Evolutionary conservation across 2,329 filamentous ascomycete species (phyloP).

Genomic region (Exophiala calicioides): DNA sequence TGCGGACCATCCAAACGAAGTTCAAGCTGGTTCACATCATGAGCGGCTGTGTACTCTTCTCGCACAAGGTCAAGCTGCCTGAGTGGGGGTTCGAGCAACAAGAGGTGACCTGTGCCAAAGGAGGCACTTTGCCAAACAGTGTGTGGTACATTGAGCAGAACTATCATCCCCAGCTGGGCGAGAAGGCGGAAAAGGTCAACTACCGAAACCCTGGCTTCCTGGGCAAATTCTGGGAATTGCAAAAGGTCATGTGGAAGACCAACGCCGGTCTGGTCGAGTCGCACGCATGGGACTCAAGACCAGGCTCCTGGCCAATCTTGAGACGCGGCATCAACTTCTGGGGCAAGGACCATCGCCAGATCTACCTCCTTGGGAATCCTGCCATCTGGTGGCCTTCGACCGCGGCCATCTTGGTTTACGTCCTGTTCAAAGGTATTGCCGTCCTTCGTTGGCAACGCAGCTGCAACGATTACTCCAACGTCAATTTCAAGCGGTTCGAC

Average conservation of each 20-base stretch:
- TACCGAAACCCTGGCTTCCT: constrained; percentile 94
- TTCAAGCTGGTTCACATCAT: constrained; percentile 94
- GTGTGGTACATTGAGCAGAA: constrained; percentile 97
- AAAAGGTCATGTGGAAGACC: constrained; percentile 98
- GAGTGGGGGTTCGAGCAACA: constrained; percentile 98
- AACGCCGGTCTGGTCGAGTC: constrained; percentile 96
- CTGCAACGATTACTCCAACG: constrained; percentile 78
- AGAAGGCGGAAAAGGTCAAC: constrained; percentile 87
- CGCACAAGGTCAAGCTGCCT: constrained; percentile 97
- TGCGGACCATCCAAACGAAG: constrained; percentile 94
- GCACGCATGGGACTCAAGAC: constrained; percentile 96
- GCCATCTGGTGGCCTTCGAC: constrained; percentile 93
- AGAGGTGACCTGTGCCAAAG: constrained; percentile 94
- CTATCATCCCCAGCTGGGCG: constrained; percentile 73
- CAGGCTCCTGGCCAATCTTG: constrained; percentile 87
- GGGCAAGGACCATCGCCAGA: constrained; percentile 89
- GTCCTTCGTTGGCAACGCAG: constrained; percentile 92
- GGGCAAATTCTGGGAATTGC: constrained; percentile 95
- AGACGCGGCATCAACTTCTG: constrained; percentile 98
- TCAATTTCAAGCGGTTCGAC: constrained; percentile 92
- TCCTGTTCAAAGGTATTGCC: constrained; percentile 82
- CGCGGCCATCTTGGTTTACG: constrained; percentile 72
- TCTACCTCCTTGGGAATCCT: constrained; percentile 94
- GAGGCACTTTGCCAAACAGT: constrained; percentile 91
- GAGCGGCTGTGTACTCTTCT: constrained; percentile 95